Percentiles rank a stretch among this genome's conserved stretches.
phyloP scores from a whole-genome alignment of 75 land plant genomes.

The Cryptomeria japonica region DNA sequence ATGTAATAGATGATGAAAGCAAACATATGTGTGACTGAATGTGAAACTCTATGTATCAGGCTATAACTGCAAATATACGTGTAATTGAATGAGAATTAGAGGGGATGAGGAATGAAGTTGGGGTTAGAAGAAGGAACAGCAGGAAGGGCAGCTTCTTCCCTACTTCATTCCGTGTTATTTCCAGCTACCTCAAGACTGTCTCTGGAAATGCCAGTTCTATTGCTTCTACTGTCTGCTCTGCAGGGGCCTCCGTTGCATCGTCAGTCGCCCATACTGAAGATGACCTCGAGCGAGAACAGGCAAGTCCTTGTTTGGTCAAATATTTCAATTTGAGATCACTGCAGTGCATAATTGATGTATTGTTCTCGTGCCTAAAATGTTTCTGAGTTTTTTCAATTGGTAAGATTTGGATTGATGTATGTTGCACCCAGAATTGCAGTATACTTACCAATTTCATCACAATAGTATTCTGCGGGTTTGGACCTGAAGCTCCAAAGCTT shows the following conservation, averaged over 20 bases:
- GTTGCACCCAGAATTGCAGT: not conserved
- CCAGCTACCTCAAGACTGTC: constrained; percentile 51
- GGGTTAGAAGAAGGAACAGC: constrained; percentile 12
- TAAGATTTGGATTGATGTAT: not conserved
- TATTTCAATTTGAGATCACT: not conserved
- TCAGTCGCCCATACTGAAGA: constrained; percentile 21
- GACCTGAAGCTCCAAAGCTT: not conserved
- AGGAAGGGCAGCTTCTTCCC: constrained; percentile 41
- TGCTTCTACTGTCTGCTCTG: constrained; percentile 48
- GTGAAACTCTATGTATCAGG: not conserved
- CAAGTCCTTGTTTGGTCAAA: not conserved
- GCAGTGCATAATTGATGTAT: not conserved
- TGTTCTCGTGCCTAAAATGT: not conserved
- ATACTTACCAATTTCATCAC: not conserved
- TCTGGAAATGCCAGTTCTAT: constrained; percentile 60
- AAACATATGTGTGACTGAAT: not conserved
- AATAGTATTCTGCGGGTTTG: not conserved
- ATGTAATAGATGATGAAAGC: not conserved
- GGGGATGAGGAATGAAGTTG: constrained; percentile 45
- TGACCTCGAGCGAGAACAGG: not conserved
- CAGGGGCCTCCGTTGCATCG: constrained; percentile 58
- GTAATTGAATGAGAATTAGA: not conserved
- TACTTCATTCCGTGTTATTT: constrained; percentile 37
- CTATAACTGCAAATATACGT: not conserved
- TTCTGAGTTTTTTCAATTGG: not conserved